Base-by-base conservation (phyloP, 352 stramenopile genomes). In the Globisporangium paroecandrum region DNA sequence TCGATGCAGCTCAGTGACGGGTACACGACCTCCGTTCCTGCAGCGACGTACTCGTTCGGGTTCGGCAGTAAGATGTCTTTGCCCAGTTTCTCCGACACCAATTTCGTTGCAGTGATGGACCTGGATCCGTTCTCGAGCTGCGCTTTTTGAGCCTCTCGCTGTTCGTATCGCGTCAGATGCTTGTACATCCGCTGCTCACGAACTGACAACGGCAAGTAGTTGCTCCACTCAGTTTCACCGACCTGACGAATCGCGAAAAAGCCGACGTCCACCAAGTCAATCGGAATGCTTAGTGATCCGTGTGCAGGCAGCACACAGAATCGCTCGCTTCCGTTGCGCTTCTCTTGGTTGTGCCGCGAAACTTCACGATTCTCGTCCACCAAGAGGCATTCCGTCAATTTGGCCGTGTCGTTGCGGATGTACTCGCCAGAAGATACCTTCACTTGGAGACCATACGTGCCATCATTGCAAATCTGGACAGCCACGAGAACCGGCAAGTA, bases 221-320 rank as follows among this genome's bases (percentile, higher is more conserved):
- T 94, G 62, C 89, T 96, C 89, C 89, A 96, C 20, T 93, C 85
- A 5, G 77, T 88, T 73, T 96, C 89, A 25, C 89, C 89, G 41
- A 85, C 81, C 69, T 96, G 89, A 1, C 89, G 85, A 76, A 96
- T 95, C 34, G 83, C 83, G 58, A 94, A 96, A 49, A 69, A 80
- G 0, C 89, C 89, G 5, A 67, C 65, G 49, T 89, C 85, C 49
- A 94, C 77, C 38, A 96, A 73, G 67, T 92, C 72, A 38, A 96
- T 74, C 22, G 89, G 87, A 69, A 96, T 90, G 27, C 74, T 82
- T 49, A 94, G 73, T 12, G 72, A 78, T 4, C 68, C 77, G 8
- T 87, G 56, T n/a, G 83, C 76, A 18, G 79, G 68, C 1, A 96
- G 38, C 34, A 82, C 74, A 38, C 77, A 91, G 53, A 81, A 96